Evolutionary conservation across 495 filamentous ascomycete genomes (phyloP).

Genomic region (Chlorociboria aeruginascens): DNA sequence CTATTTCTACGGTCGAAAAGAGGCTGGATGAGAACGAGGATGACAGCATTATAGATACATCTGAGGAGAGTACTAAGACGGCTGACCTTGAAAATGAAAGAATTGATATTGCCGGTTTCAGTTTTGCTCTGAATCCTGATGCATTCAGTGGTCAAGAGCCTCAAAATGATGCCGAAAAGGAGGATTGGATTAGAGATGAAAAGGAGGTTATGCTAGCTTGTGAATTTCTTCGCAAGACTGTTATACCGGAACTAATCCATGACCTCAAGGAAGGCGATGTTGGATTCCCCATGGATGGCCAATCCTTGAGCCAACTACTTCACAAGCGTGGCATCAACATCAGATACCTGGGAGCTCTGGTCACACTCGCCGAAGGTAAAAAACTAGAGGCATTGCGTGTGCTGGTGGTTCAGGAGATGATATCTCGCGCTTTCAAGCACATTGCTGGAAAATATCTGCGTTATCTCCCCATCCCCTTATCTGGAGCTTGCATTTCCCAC

Average conservation of each 20-base stretch:
- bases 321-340: conserved; percentile 98
- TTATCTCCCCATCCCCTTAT: conserved; percentile 65
- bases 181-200: conserved; percentile 75
- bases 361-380: conserved; percentile 52
- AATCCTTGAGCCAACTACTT: conserved; percentile 75
- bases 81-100: conserved; percentile 31
- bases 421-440: conserved; percentile 90
- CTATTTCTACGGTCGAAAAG: conserved; percentile 5
- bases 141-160: conserved; percentile 87
- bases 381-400: conserved; percentile 65
- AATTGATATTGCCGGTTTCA: conserved; percentile 78
- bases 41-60: conserved; percentile 22
- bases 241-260: conserved; percentile 60
- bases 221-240: conserved; percentile 57
- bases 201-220: conserved; percentile 77
- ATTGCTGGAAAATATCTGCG: conserved; percentile 67
- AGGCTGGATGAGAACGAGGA: conserved; percentile 20
- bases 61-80: conserved; percentile 19
- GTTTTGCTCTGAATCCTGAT: conserved; percentile 86
- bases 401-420: conserved; percentile 81
- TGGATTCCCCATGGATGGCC: conserved; percentile 95
- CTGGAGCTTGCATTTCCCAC: conserved; percentile 67
- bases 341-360: conserved; percentile 82
- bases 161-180: conserved; percentile 81
- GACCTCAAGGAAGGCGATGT: conserved; percentile 88